phyloP scores from a whole-genome alignment of 1,284 basidiomycete species.

The Rhodotorula glutinis region DNA sequence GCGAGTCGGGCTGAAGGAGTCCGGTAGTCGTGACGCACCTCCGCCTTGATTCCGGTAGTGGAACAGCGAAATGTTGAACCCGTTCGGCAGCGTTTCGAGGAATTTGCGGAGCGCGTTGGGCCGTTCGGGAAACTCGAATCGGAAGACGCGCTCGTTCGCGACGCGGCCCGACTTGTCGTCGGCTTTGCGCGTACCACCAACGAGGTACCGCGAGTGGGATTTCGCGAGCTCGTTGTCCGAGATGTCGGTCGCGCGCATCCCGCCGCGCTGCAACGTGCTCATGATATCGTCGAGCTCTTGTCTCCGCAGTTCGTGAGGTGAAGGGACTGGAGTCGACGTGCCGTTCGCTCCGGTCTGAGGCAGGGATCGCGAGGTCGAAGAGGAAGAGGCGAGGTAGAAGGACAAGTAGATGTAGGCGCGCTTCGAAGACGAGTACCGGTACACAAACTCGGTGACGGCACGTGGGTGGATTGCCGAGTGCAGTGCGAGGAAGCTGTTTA shows the following conservation, averaged over 20 bases:
- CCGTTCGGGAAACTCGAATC: constrained; percentile 97
- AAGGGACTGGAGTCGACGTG: constrained; percentile 14
- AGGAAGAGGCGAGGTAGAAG: constrained; percentile 69
- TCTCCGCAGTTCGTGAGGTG: constrained; percentile 52
- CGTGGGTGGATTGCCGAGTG: constrained; percentile 86
- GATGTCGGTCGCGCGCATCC: constrained; percentile 81
- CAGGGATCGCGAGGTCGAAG: constrained; percentile 42
- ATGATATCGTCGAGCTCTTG: constrained; percentile 69
- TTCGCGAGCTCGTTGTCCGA: constrained; percentile 95
- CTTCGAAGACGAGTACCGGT: constrained; percentile 66
- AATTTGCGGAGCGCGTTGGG: constrained; percentile 89
- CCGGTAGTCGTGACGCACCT: constrained; percentile 56
- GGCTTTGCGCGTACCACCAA: constrained; percentile 61
- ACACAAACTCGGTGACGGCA: constrained; percentile 94
- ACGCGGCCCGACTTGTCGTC: constrained; percentile 59
- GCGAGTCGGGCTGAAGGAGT: background rate
- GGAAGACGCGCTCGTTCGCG: constrained; percentile 80
- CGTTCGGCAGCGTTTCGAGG: constrained; percentile 67
- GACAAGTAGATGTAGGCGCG: constrained; percentile 84
- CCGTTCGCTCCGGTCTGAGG: constrained; percentile 13
- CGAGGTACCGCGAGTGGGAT: constrained; percentile 88
- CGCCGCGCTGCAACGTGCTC: constrained; percentile 59
- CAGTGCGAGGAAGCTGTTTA: constrained; percentile 75
- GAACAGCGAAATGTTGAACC: constrained; percentile 93
- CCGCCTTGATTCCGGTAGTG: constrained; percentile 97